A percentile compares a stretch with the other conserved stretches of the same genome.
Conservation (phyloP, 2,329 filamentous ascomycete genomes). For the Hirsutella minnesotensis region DNA sequence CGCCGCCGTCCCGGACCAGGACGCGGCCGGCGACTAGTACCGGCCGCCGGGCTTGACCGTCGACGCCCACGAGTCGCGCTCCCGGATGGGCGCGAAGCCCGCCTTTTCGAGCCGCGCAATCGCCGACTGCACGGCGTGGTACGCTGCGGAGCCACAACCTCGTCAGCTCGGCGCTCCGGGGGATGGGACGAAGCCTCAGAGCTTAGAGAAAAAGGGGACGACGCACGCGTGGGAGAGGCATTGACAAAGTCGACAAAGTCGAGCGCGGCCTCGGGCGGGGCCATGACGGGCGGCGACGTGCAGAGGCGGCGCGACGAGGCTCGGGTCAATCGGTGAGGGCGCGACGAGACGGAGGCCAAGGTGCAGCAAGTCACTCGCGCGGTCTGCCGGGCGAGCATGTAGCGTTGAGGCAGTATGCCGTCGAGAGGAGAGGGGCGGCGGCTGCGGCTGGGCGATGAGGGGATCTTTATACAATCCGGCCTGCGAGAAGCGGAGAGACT, state of each 20-base stretch:
- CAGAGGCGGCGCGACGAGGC: neutral
- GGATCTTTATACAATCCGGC: too few relatives aligned
- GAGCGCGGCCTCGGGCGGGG: conserved; percentile 47
- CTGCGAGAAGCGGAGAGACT: too few relatives aligned
- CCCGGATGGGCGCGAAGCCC: conserved; percentile 79
- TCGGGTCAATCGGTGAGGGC: too few relatives aligned
- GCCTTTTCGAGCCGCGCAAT: conserved; percentile 66
- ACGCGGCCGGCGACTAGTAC: conserved; percentile 91
- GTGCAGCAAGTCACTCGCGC: too few relatives aligned
- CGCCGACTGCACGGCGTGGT: conserved; percentile 80
- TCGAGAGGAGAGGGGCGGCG: too few relatives aligned
- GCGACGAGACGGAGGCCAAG: too few relatives aligned
- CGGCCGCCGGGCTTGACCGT: conserved; percentile 76
- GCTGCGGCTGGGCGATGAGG: too few relatives aligned
- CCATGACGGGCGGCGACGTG: conserved; percentile 29
- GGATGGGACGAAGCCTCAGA: too few relatives aligned
- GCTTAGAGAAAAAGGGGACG: neutral
- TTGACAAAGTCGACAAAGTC: conserved; percentile 93
- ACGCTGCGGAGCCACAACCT: conserved; percentile 44
- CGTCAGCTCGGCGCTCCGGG: too few relatives aligned
- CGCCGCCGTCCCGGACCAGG: conserved; percentile 51
- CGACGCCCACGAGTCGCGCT: conserved; percentile 80
- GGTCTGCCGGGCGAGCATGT: too few relatives aligned
- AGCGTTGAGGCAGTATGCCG: too few relatives aligned
- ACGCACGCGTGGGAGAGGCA: conserved; percentile 80